Evolutionary conservation across 208 protist species (phyloP).

Genomic region (Crithidia fasciculata): DNA sequence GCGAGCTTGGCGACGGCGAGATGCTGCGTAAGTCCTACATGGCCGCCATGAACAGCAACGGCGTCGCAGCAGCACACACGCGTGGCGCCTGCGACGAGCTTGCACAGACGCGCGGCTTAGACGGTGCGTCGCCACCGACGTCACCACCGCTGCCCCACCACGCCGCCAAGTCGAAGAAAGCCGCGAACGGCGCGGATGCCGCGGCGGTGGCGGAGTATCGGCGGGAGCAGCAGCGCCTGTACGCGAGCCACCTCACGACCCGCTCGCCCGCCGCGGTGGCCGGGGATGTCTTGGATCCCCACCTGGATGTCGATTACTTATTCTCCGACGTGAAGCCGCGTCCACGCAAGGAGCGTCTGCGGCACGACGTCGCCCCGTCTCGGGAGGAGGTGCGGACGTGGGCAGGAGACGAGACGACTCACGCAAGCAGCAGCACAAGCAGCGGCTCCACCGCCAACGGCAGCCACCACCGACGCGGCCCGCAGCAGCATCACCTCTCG

Average conservation of each 20-base stretch:
- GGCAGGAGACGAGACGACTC: not conserved
- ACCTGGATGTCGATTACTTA: conserved; percentile 22
- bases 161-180: not conserved
- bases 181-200: not conserved
- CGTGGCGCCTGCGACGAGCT: not conserved
- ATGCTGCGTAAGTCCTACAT: conserved; percentile 9
- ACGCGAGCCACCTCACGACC: conserved; percentile 18
- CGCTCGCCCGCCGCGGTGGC: not conserved
- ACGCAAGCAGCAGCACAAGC: not conserved
- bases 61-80: not conserved
- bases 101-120: not conserved
- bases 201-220: conserved; percentile 17
- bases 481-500: too few species aligned
- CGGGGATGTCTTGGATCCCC: not conserved
- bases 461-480: not conserved
- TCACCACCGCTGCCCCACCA: not conserved
- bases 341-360: not conserved
- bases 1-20: conserved; percentile 23
- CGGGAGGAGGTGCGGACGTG: not conserved
- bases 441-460: not conserved
- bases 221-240: conserved; percentile 29
- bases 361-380: not conserved
- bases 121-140: not conserved
- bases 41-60: not conserved
- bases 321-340: conserved; percentile 6